Evolutionary conservation across 1,284 basidiomycete genomes (phyloP), one percentile per base, ranked within the genome.

Genomic region (Lignosus rhinocerotis): DNA sequence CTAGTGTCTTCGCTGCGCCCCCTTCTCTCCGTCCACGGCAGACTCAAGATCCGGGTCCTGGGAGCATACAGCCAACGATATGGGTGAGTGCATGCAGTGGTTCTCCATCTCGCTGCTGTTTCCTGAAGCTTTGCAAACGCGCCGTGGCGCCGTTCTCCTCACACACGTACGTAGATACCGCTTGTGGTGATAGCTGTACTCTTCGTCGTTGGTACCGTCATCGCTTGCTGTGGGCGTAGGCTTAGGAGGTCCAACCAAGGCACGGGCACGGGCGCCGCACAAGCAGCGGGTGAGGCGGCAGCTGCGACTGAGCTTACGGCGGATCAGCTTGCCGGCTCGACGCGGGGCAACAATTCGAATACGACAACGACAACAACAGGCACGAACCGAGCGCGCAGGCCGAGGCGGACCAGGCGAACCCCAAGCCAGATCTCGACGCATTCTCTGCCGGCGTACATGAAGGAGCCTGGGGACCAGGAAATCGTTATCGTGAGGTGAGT

Each of bases 401-500:
- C 76, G 3, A 74, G 88, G 32, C 73, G 87, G 52, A 79, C 79
- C 14, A 75, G 83, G 17, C 72, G 81, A 38, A 81, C 80, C 0
- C 76, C 81, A 1, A 83, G 82, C 51, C 88, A 90, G 69, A 84
- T 91, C 55, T 90, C 87, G 14, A 90, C 88, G 14, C 82, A 79
- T 45, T 89, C 85, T 1, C 69, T 92, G 39, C 90, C 89, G 5
- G 81, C 78, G 25, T 92, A 92, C 66, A 88, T 84, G 75, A 90
- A 90, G 70, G 89, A 92, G 63, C 88, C 89, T 0, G 90, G 89
- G 9, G 89, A 90, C 54, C 79, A 87, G 51, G 89, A 92, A 68
- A 77, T 92, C 32, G 90, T 92, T 7, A 84, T 92, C 56, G 83
- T 83, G 60, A 77, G 85, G 88, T 88, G 63, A 55, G 71, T 57